Evolutionary conservation across 2,329 filamentous ascomycete genomes (phyloP).

Genomic region (Periconia macrospinosa): DNA sequence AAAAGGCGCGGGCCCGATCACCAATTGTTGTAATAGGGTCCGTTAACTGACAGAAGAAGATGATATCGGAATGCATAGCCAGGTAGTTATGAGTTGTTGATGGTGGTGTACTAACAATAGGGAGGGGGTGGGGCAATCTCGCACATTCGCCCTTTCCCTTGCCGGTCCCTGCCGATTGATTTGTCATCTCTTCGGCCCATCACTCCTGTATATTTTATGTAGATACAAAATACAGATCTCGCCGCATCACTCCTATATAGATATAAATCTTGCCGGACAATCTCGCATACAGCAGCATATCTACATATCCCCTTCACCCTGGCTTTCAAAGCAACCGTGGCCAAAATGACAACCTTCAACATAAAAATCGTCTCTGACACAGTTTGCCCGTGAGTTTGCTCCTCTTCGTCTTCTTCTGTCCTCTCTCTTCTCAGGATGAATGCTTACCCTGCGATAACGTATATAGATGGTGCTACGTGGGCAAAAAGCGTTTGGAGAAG

Average conservation of each 20-base stretch:
- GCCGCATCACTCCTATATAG: background rate
- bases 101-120: too few species aligned
- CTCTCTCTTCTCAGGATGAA: background rate
- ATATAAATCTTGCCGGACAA: background rate
- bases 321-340: slow-evolving; percentile 36
- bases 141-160: too few species aligned
- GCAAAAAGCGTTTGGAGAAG: slow-evolving; percentile 72
- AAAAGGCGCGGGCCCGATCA: too few species aligned
- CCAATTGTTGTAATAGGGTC: too few species aligned
- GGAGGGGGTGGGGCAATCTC: too few species aligned
- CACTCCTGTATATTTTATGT: too few species aligned
- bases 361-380: slow-evolving; percentile 78
- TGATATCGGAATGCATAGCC: too few species aligned
- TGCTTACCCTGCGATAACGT: background rate
- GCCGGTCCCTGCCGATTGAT: background rate
- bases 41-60: too few species aligned
- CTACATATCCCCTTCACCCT: slow-evolving; percentile 22
- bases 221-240: background rate
- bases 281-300: background rate
- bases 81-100: too few species aligned
- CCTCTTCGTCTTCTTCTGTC: too few species aligned
- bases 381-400: slow-evolving; percentile 65
- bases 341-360: slow-evolving; percentile 61
- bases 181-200: background rate
- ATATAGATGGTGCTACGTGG: slow-evolving; percentile 66